Conservation (phyloP, 768 basidiomycete genomes). For the Trametes meyenii region DNA sequence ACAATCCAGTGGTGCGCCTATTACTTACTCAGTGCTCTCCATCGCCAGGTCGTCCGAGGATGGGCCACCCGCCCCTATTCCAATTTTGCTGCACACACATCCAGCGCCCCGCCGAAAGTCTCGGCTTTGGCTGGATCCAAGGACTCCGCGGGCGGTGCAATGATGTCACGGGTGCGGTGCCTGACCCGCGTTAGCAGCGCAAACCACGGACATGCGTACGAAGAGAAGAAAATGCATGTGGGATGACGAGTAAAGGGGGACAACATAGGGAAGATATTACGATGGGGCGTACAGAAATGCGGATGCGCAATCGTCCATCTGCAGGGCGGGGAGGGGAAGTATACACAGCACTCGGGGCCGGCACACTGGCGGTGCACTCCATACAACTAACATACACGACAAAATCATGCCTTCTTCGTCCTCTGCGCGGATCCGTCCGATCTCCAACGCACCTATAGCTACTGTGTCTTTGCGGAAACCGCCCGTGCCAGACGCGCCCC, state of each 20-base stretch:
- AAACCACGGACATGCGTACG: neutral
- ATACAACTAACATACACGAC: constrained; percentile 13
- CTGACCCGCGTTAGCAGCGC: neutral
- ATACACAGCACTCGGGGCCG: constrained; percentile 11
- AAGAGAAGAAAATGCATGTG: neutral
- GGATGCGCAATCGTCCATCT: neutral
- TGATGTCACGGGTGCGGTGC: neutral
- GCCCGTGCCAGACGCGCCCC: neutral
- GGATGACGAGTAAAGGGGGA: neutral
- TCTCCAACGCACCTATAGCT: neutral
- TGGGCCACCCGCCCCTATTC: too few species aligned
- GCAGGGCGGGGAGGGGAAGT: neutral
- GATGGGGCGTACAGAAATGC: neutral
- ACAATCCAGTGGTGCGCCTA: too few species aligned
- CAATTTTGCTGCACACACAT: too few species aligned
- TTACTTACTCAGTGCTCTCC: too few species aligned
- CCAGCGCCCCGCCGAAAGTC: too few species aligned
- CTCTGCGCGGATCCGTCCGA: constrained; percentile 10
- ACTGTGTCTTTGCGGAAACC: neutral
- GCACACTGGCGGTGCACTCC: neutral
- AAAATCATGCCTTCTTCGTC: constrained; percentile 4
- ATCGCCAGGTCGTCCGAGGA: too few species aligned
- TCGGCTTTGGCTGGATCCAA: too few species aligned
- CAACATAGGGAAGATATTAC: neutral
- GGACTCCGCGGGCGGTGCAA: neutral